Percentiles rank a stretch among this genome's conserved stretches.
phyloP scores from a whole-genome alignment of 1,284 basidiomycete genomes.

The Ganoderma meredithae region DNA sequence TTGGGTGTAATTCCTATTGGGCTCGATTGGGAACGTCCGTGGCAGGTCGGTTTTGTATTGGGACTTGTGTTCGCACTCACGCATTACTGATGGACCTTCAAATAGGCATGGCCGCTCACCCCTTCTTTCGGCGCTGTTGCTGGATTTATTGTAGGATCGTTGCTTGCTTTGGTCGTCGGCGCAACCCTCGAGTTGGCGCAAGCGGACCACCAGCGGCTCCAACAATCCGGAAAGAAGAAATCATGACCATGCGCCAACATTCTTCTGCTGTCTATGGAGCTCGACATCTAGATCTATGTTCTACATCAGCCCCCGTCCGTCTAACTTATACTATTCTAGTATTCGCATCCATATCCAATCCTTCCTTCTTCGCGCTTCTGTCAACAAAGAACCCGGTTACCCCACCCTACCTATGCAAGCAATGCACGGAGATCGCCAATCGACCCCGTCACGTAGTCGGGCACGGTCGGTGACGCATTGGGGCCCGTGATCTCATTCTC shows the following conservation, averaged over 20 bases:
- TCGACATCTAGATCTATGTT: conserved; percentile 14
- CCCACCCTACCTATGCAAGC: conserved; percentile 24
- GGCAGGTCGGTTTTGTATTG: conserved; percentile 73
- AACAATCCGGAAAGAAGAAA: conserved; percentile 15
- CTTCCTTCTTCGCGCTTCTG: conserved; percentile 1
- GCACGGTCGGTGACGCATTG: conserved; percentile 71
- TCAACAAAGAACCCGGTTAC: background rate
- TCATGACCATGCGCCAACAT: conserved; percentile 10
- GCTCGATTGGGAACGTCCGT: conserved; percentile 94
- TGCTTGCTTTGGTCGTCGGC: conserved; percentile 61
- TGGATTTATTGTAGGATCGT: conserved; percentile 73
- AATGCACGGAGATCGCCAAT: conserved; percentile 74
- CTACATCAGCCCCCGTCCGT: conserved; percentile 9
- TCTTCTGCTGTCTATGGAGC: background rate
- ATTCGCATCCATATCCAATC: conserved; percentile 5
- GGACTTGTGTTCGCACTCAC: background rate
- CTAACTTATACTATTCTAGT: conserved; percentile 14
- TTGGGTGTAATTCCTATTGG: conserved; percentile 82
- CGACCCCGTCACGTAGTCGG: conserved; percentile 83
- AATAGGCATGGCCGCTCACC: conserved; percentile 82
- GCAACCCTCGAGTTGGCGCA: conserved; percentile 53
- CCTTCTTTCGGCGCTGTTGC: conserved; percentile 71
- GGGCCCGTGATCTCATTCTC: conserved; percentile 78
- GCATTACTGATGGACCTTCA: conserved; percentile 11
- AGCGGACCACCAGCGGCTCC: conserved; percentile 34